A percentile compares a stretch with the other conserved stretches of the same genome.
Conservation (phyloP, 257 asterid species). For the Oldenlandia corymbosa region DNA sequence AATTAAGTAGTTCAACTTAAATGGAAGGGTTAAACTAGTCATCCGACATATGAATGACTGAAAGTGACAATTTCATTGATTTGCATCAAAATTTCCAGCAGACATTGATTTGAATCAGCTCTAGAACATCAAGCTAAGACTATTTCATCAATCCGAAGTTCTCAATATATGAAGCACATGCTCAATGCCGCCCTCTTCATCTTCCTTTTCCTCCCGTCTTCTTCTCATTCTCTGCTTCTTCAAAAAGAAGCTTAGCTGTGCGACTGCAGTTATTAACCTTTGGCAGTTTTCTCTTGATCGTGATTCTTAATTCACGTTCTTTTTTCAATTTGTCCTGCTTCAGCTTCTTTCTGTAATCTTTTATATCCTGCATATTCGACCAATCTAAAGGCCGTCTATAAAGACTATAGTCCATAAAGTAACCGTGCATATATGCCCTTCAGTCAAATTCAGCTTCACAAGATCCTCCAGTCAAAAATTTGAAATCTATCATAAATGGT, state of each 20-base stretch:
- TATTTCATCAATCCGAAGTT: no score
- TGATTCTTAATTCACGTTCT: constrained; percentile 62
- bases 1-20: no score
- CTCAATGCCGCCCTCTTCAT: constrained; percentile 10
- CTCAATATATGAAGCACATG: no score
- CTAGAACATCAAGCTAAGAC: no score
- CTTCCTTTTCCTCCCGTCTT: constrained; percentile 30
- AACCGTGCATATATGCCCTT: constrained; percentile 95
- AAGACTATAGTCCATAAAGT: constrained; percentile 68
- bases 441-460: constrained; percentile 58
- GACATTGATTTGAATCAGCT: no score
- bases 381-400: constrained; percentile 74
- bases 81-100: no score
- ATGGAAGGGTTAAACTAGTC: no score
- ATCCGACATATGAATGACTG: no score
- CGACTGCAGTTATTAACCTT: constrained; percentile 64
- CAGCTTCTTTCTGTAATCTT: constrained; percentile 52
- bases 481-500: constrained; percentile 86
- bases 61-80: no score
- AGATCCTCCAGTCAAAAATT: constrained; percentile 91
- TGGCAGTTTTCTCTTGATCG: constrained; percentile 81
- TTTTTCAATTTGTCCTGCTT: constrained; percentile 61
- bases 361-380: constrained; percentile 76
- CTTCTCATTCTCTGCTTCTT: constrained; percentile 53
- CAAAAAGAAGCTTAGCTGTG: constrained; percentile 48